Evolutionary conservation across 345 rosid species (phyloP).

Genomic region (Kernera saxatilis): DNA sequence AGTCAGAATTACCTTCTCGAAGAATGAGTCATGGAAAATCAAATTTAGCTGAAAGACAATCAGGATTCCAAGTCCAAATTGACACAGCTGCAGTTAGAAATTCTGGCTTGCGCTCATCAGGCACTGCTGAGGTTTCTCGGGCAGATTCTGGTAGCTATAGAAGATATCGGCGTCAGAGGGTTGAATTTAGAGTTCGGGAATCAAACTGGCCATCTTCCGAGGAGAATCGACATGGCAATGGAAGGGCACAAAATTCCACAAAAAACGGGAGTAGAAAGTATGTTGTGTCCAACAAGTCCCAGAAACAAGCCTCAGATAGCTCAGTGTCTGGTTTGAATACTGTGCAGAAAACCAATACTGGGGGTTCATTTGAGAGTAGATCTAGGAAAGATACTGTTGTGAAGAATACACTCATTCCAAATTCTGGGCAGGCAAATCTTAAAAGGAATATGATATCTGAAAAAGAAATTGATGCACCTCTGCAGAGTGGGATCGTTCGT

Average conservation of each 20-base stretch:
- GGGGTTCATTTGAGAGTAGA: slow-evolving; percentile 44
- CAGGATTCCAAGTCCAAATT: slow-evolving; percentile 39
- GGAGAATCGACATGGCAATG: slow-evolving; percentile 45
- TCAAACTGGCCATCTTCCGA: slow-evolving; percentile 38
- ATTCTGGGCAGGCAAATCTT: slow-evolving; percentile 39
- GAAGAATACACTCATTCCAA: slow-evolving; percentile 40
- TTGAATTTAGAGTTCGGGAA: slow-evolving; percentile 80
- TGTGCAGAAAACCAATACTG: slow-evolving; percentile 40
- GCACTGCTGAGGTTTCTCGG: slow-evolving; percentile 46
- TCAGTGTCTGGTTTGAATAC: slow-evolving; percentile 31
- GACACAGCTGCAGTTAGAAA: slow-evolving; percentile 44
- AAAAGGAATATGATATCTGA: slow-evolving; percentile 44
- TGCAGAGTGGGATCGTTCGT: slow-evolving; percentile 76
- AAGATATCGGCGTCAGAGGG: slow-evolving; percentile 51
- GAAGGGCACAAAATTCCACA: slow-evolving; percentile 37
- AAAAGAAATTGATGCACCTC: slow-evolving; percentile 59
- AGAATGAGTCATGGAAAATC: slow-evolving; percentile 38
- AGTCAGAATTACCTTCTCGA: slow-evolving; percentile 32
- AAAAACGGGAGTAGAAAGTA: slow-evolving; percentile 50
- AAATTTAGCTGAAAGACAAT: slow-evolving; percentile 36
- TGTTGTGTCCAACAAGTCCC: slow-evolving; percentile 44
- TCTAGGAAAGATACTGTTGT: slow-evolving; percentile 41
- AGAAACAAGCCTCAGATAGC: slow-evolving; percentile 52
- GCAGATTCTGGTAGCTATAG: slow-evolving; percentile 57
- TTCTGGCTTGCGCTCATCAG: slow-evolving; percentile 47